Percentiles rank a stretch among this genome's conserved stretches.
Evolutionary conservation across 2,329 filamentous ascomycete species (phyloP).

Genomic region (Lecanicillium sp.): DNA sequence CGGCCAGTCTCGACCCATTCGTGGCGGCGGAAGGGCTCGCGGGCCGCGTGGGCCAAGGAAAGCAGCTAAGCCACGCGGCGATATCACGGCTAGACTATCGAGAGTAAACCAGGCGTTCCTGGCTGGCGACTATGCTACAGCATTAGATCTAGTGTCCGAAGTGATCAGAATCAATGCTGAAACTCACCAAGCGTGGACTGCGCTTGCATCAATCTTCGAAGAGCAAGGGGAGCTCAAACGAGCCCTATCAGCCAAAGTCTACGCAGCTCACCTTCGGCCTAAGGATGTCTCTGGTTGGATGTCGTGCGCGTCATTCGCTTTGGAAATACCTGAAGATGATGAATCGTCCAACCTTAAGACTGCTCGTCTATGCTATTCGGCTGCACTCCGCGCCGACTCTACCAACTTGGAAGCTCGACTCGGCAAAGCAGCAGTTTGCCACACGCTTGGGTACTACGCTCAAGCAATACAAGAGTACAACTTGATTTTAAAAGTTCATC

Average conservation of each 20-base stretch:
- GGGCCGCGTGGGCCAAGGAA: conserved; percentile 43
- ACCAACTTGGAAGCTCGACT: conserved; percentile 50
- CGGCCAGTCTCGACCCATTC: conserved; percentile 11
- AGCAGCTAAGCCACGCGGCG: conserved; percentile 59
- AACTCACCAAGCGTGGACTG: conserved; percentile 57
- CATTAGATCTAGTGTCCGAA: conserved; percentile 51
- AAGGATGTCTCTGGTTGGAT: conserved; percentile 55
- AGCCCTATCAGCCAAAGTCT: conserved; percentile 51
- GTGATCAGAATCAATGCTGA: conserved; percentile 63
- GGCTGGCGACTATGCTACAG: conserved; percentile 50
- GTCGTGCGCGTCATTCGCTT: conserved; percentile 47
- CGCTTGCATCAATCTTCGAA: conserved; percentile 52
- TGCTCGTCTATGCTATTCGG: conserved; percentile 51
- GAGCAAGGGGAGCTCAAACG: conserved; percentile 51
- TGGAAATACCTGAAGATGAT: conserved; percentile 38
- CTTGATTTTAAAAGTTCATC: conserved; percentile 42
- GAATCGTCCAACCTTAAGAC: conserved; percentile 44
- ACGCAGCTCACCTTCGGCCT: conserved; percentile 54
- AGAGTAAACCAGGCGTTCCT: conserved; percentile 63
- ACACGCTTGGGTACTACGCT: conserved; percentile 45
- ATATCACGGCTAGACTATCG: conserved; percentile 61
- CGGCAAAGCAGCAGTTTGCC: conserved; percentile 50
- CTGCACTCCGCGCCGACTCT: conserved; percentile 50
- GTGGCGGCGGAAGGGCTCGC: conserved; percentile 17
- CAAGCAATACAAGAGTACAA: conserved; percentile 51